Percentiles rank a stretch among this genome's conserved stretches.
phyloP scores from a whole-genome alignment of 306 rosid genomes.

The Fragaria nilgerrensis region DNA sequence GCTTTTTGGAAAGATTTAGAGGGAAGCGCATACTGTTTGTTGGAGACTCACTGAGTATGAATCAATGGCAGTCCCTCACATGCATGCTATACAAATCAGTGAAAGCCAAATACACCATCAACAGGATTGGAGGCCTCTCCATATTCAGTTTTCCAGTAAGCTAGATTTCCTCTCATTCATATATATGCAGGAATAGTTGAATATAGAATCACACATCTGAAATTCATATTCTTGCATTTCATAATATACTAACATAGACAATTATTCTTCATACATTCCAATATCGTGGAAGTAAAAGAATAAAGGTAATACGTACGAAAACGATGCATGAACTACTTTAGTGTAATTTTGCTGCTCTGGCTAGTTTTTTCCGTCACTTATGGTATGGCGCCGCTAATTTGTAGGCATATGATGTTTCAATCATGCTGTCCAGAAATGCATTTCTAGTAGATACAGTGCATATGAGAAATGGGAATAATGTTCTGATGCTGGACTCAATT shows the following conservation, averaged over 20 bases:
- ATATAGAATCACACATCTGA: not conserved
- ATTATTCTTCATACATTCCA: no score
- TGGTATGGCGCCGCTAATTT: not conserved
- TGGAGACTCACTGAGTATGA: conserved; percentile 27
- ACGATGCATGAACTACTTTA: not conserved
- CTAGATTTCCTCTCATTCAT: not conserved
- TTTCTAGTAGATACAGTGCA: conserved; percentile 37
- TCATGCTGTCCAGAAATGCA: conserved; percentile 44
- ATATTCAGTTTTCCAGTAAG: conserved; percentile 46
- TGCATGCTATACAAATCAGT: conserved; percentile 48
- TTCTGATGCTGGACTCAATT: conserved; percentile 41
- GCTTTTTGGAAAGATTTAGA: conserved; percentile 6
- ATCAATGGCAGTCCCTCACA: conserved; percentile 36
- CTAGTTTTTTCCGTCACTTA: no score
- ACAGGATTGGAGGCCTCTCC: conserved; percentile 31
- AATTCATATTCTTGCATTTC: not conserved
- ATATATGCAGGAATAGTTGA: no score
- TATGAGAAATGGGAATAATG: conserved; percentile 24
- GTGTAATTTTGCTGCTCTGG: not conserved
- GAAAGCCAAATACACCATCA: conserved; percentile 25
- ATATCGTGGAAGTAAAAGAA: no score
- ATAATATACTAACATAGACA: not conserved
- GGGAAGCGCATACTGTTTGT: conserved; percentile 24
- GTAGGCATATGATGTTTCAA: conserved; percentile 38
- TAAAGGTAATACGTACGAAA: no score